Evolutionary conservation across 164 flowering plant genomes (phyloP).

Genomic region (Liquidambar formosana): DNA sequence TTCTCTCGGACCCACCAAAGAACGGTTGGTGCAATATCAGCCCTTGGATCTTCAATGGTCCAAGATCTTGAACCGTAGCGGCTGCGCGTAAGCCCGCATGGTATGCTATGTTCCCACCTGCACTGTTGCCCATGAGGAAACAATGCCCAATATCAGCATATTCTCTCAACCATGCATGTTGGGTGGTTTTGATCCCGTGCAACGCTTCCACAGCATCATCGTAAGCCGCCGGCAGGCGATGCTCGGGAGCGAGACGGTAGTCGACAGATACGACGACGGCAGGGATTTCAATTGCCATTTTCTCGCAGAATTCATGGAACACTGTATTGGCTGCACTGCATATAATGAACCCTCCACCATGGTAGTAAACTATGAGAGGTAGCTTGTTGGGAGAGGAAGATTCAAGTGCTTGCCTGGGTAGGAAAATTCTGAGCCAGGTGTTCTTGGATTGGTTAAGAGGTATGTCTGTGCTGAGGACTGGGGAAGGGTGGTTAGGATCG

Average conservation of each 20-base stretch:
- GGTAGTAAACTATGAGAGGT: slow-evolving; percentile 45
- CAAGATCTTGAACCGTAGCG: too few species aligned
- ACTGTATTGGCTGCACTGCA: slow-evolving; percentile 17
- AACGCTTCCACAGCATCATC: too few species aligned
- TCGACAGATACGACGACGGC: too few species aligned
- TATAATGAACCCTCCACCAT: slow-evolving; percentile 56
- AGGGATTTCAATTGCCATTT: too few species aligned
- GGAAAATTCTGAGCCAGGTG: slow-evolving; percentile 41
- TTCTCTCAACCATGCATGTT: slow-evolving; percentile 11
- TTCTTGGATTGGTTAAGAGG: slow-evolving; percentile 20
- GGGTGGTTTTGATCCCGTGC: too few species aligned
- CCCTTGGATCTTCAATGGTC: too few species aligned
- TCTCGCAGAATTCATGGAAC: slow-evolving; percentile 27
- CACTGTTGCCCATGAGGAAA: too few species aligned
- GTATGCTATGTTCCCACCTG: too few species aligned
- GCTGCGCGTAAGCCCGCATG: too few species aligned
- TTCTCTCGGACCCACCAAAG: too few species aligned
- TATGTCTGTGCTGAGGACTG: slow-evolving; percentile 25
- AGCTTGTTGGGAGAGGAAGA: slow-evolving; percentile 17
- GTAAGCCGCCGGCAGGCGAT: slow-evolving; percentile 58
- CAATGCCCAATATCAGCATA: slow-evolving; percentile 31
- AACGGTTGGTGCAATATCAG: too few species aligned
- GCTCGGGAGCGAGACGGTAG: slow-evolving; percentile 46
- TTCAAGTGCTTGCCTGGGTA: slow-evolving; percentile 20
- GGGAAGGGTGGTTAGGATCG: slow-evolving; percentile 3